phyloP scores from a whole-genome alignment of 257 asterid species.

The Avicennia marina region DNA sequence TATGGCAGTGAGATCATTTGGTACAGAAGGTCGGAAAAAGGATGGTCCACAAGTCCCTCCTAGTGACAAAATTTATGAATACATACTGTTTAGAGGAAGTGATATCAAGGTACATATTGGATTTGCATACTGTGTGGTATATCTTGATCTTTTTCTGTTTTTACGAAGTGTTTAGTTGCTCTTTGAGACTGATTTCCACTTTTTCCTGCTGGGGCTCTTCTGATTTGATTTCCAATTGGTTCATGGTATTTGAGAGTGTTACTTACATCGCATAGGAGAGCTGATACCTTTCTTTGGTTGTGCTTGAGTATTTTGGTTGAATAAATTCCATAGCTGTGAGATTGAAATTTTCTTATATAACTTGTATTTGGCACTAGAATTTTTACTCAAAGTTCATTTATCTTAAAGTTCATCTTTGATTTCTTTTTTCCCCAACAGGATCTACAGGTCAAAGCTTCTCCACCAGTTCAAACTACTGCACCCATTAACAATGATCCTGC shows the following conservation, averaged over 20 bases:
- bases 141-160: too few relatives aligned
- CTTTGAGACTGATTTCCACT: too few relatives aligned
- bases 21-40: slow-evolving; percentile 91
- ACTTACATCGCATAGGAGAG: too few relatives aligned
- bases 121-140: slow-evolving; percentile 7
- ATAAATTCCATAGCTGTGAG: neutral
- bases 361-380: neutral
- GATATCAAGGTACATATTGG: slow-evolving; percentile 71
- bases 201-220: too few relatives aligned
- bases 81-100: slow-evolving; percentile 89
- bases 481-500: slow-evolving; percentile 86
- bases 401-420: neutral
- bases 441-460: slow-evolving; percentile 90
- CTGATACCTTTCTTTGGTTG: too few relatives aligned
- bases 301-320: too few relatives aligned
- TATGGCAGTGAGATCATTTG: slow-evolving; percentile 85
- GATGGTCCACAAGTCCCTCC: slow-evolving; percentile 95
- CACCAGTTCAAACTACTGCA: slow-evolving; percentile 66
- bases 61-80: slow-evolving; percentile 82
- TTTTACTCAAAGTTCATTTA: neutral
- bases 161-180: too few relatives aligned
- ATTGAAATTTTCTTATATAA: neutral
- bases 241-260: too few relatives aligned
- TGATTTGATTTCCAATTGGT: too few relatives aligned
- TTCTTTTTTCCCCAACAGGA: slow-evolving; percentile 73